Base-by-base conservation (phyloP, 2,329 filamentous ascomycete species). In the Phoma sp. region DNA sequence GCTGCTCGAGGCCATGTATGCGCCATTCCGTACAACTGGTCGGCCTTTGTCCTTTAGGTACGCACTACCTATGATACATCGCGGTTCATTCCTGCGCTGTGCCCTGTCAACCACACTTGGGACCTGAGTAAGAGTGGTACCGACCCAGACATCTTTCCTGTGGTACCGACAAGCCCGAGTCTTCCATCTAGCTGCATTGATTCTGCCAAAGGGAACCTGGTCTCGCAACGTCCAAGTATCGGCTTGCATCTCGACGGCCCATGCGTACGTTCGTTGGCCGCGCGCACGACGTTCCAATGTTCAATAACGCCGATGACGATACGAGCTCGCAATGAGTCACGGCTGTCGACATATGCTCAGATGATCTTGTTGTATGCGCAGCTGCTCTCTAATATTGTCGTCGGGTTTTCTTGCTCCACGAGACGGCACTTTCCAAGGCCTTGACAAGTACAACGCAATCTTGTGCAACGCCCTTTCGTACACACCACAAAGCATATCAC, bases 21-120 rank as follows among this genome's bases (percentile, higher is more conserved):
- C 38, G 36, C 29, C 29, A 13, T 31, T 31, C 12, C 6, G 29
- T 6, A 31, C 29, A 31, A 31, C 29, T 5, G 29, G 29, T 31
- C 12, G 29, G 29, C 29, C 29, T 13, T 31, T 7, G n/a, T 33
- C 15, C n/a, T 6, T 33, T 33, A 3, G 17, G 5, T 33, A 6
- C 32, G 17, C 17, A 17, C 17, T 17, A 17, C 17, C 17, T 17
- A 17, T 17, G 17, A 9, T 17, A 35, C 32, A 35, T 35, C 32
- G 32, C 17, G 36, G 19, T 38, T 38, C 36, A 22, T 38, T 21
- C 17, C n/a, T 37, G 9, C 35, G 3, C 33, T 45, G 40, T 35
- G 51, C 40, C 17, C 52, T 50, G 52, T 55, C 52, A 55, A 32
- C 29, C 32, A 25, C 25, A 2, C 38, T 51, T 46, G 46, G 41